Evolutionary conservation across 2,329 filamentous ascomycete species (phyloP).

Genomic region (Aspergillus ochraceus): DNA sequence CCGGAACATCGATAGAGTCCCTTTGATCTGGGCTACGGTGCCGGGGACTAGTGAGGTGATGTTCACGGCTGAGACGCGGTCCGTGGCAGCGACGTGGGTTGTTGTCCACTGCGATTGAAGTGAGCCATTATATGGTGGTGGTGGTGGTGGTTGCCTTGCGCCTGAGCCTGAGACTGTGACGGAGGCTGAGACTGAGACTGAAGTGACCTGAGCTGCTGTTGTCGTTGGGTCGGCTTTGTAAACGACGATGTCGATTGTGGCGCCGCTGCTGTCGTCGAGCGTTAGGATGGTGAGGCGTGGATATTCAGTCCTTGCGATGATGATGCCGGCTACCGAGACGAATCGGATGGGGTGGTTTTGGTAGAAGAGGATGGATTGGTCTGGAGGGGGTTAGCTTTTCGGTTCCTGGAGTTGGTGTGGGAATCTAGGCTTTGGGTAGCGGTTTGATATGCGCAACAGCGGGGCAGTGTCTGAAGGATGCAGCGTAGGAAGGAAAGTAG

Average conservation of each 20-base stretch:
- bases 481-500: not conserved
- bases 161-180: not conserved
- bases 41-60: conserved; percentile 51
- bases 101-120: not conserved
- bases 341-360: conserved; percentile 75
- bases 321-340: conserved; percentile 68
- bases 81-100: conserved; percentile 27
- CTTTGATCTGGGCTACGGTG: conserved; percentile 57
- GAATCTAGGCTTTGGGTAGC: no score
- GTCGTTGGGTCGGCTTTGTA: conserved; percentile 26
- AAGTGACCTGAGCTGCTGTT: not conserved
- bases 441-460: not conserved
- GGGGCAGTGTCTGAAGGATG: not conserved
- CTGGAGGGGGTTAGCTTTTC: conserved; percentile 30
- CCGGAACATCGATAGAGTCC: conserved; percentile 55
- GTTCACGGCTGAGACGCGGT: conserved; percentile 41
- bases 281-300: conserved; percentile 54
- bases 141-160: not conserved
- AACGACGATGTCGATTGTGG: conserved; percentile 56
- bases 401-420: not conserved
- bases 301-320: conserved; percentile 62
- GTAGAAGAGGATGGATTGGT: conserved; percentile 63
- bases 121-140: not conserved
- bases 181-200: not conserved
- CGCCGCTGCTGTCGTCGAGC: conserved; percentile 63